Percentiles rank a stretch among this genome's conserved stretches.
phyloP scores from a whole-genome alignment of 148 eudicot species.

The Silene conica region DNA sequence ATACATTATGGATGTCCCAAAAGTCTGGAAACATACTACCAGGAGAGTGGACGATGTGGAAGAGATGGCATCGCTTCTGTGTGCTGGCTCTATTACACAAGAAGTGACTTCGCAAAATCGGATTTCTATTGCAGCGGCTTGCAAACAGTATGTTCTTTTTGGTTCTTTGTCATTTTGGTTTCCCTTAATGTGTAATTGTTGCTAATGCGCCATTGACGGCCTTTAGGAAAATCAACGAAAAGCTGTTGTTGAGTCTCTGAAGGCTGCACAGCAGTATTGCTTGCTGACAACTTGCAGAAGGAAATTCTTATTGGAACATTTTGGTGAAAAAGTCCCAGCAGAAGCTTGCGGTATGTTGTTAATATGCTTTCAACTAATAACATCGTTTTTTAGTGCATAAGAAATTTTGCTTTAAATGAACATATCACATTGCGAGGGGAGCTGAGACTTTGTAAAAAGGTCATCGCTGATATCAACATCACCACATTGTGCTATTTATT shows the following conservation, averaged over 20 bases:
- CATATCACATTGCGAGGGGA: no score
- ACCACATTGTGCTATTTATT: no score
- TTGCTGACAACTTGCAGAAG: slow-evolving; percentile 71
- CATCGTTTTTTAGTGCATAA: background rate
- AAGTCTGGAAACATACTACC: slow-evolving; percentile 82
- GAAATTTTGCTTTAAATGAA: no score
- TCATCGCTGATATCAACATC: no score
- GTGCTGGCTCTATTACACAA: slow-evolving; percentile 70
- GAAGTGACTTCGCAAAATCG: slow-evolving; percentile 66
- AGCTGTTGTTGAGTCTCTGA: slow-evolving; percentile 66
- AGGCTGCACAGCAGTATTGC: slow-evolving; percentile 68
- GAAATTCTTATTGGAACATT: slow-evolving; percentile 60
- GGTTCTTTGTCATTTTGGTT: background rate
- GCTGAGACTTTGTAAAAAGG: no score
- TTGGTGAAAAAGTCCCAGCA: slow-evolving; percentile 51
- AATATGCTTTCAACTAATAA: slow-evolving; percentile 8
- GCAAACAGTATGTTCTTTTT: slow-evolving; percentile 39
- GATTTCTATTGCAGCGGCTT: slow-evolving; percentile 66
- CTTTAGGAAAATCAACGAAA: slow-evolving; percentile 66
- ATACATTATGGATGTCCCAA: slow-evolving; percentile 88
- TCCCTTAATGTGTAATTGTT: background rate
- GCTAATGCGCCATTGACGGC: background rate
- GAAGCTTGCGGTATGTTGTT: slow-evolving; percentile 54
- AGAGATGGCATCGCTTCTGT: slow-evolving; percentile 79
- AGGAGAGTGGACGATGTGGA: slow-evolving; percentile 93